phyloP scores from a whole-genome alignment of 305 asterid genomes.

The Ajuga reptans region DNA sequence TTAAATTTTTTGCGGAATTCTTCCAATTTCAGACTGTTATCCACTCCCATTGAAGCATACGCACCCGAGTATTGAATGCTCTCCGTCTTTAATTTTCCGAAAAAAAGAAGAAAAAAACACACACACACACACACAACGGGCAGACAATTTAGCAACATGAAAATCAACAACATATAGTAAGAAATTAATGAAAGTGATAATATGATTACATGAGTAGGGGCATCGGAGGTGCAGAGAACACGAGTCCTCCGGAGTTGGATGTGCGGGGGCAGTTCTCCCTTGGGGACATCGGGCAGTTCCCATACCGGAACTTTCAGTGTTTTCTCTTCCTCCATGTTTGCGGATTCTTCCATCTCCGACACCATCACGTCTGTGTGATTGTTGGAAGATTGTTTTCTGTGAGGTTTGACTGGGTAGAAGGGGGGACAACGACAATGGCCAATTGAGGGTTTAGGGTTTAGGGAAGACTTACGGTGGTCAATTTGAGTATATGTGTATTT shows the following conservation, averaged over 20 bases:
- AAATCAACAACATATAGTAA: not conserved
- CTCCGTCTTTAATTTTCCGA: constrained; percentile 45
- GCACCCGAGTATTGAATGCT: constrained; percentile 68
- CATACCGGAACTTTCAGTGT: constrained; percentile 53
- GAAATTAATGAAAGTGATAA: not conserved
- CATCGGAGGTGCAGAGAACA: constrained; percentile 52
- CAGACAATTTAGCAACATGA: not conserved
- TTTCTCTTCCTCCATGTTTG: not conserved
- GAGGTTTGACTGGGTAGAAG: not conserved
- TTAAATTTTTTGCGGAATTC: constrained; percentile 52
- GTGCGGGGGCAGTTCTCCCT: constrained; percentile 57
- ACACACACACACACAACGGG: too few species aligned
- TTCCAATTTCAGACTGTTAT: constrained; percentile 60
- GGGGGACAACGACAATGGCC: not conserved
- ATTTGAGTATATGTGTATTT: too few species aligned
- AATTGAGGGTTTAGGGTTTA: constrained; percentile 24
- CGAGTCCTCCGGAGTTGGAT: constrained; percentile 63
- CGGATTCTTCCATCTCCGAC: not conserved
- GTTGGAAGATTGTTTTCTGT: not conserved
- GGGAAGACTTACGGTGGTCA: too few species aligned
- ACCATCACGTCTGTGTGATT: constrained; percentile 11
- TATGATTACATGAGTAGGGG: constrained; percentile 57
- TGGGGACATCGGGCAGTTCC: constrained; percentile 80
- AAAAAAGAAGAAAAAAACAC: not conserved
- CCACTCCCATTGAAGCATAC: constrained; percentile 70